Base-by-base conservation (phyloP, 2,329 filamentous ascomycete genomes). In the Pseudogymnoascus sp. region DNA sequence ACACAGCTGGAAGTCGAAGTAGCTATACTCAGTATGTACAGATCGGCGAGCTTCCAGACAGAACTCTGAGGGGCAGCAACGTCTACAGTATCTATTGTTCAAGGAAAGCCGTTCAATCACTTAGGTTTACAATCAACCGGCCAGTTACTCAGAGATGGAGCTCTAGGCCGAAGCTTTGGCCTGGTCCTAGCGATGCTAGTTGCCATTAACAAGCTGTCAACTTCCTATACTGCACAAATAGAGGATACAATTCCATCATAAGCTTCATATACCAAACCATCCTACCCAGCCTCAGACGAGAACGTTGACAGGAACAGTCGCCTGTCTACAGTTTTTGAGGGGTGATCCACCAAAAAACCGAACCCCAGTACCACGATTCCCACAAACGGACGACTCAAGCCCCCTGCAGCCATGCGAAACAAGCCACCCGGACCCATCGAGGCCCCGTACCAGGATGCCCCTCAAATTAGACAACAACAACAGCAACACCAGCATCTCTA, bases 401-500 rank as follows among this genome's bases (percentile, higher is more conserved):
- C 45, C 45, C 45, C 45, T 52, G 45, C 45, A 52, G 45, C 45
- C 45, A 52, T 52, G 45, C 45, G 45, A 52, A 52, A 52, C 45
- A 52, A 52, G 45, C 45, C 45, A 52, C 45, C 45, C 45, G 45
- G 45, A 52, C 45, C 45, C 45, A 31, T 52, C 45, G 25, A 2
- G 25, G 45, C 45, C 45, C 45, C 45, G 45, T 52, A 52, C 45
- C 23, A 52, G 45, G 45, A 31, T 52, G 45, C 25, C 45, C 45
- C 25, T 33, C 45, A 52, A 52, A 52, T 52, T 52, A 52, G 45
- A 52, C 45, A 52, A 52, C 45, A 52, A 16, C 45, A 31, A 14
- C 45, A 31, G 16, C 28, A 31, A 31, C 28, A 31, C 9, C 28
- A 31, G 8, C 45, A 31, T 52, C 45, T 4, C 25, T 16, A 49